These are phyloP conservation scores for Paramecium octaurelia DNA, from an alignment of 73 alveolate species.

Conservation along the genomic window DNA sequence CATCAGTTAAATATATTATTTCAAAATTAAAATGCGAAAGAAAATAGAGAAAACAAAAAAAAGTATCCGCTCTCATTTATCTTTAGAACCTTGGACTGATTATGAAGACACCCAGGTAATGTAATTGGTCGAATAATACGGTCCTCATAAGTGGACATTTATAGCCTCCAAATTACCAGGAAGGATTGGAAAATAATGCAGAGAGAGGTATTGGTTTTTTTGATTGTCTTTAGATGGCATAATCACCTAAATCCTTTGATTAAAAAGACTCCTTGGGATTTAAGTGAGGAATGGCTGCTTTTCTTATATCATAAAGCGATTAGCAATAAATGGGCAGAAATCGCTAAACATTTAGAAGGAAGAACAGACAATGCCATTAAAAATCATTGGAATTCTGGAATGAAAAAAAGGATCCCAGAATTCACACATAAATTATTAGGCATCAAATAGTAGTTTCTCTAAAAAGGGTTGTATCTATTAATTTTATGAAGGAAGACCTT, in stretches of 20 bases:
- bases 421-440: slow-evolving; percentile 15
- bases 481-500: slow-evolving; percentile 39
- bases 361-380: slow-evolving; percentile 81
- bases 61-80: background rate
- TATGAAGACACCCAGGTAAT: slow-evolving; percentile 94
- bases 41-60: slow-evolving; percentile 16
- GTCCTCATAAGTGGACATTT: slow-evolving; percentile 97
- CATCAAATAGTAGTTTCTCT: background rate
- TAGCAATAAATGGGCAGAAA: slow-evolving; percentile 98
- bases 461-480: slow-evolving; percentile 40
- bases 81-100: slow-evolving; percentile 91
- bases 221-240: slow-evolving; percentile 83
- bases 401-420: slow-evolving; percentile 71
- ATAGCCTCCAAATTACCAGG: slow-evolving; percentile 94
- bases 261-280: slow-evolving; percentile 92
- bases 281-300: slow-evolving; percentile 97
- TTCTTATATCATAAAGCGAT: slow-evolving; percentile 85
- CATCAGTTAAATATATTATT: slow-evolving; percentile 14
- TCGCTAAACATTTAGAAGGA: slow-evolving; percentile 73
- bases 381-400: slow-evolving; percentile 81
- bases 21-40: slow-evolving; percentile 27
- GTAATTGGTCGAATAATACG: slow-evolving; percentile 89
- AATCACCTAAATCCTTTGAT: slow-evolving; percentile 96
- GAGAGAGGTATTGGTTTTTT: slow-evolving; percentile 74
- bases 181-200: slow-evolving; percentile 96